Conservation (phyloP, 2,329 filamentous ascomycete species). For the Trichoderma sp. region DNA sequence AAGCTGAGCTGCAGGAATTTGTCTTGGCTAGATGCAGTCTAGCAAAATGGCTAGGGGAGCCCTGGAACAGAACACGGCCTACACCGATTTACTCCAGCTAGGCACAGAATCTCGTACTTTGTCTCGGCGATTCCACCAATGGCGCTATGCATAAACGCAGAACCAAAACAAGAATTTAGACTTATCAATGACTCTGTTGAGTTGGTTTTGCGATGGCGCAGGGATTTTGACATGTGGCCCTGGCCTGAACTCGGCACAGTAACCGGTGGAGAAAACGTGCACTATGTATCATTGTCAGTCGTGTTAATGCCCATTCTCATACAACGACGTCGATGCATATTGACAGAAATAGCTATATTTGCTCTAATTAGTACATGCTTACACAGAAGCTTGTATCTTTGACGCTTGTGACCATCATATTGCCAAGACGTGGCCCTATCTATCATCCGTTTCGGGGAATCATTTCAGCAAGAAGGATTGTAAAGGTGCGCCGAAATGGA, state of each 20-base stretch:
- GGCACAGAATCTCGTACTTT: background rate
- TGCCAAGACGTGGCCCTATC: background rate
- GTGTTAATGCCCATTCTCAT: background rate
- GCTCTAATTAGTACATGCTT: background rate
- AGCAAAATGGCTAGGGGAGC: background rate
- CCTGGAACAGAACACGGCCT: background rate
- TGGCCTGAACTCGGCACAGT: background rate
- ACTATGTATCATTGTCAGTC: background rate
- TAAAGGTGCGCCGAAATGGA: background rate
- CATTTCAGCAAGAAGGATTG: background rate
- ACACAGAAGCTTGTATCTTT: background rate
- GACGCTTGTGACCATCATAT: too few relatives aligned
- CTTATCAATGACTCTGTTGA: background rate
- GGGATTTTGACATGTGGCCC: background rate
- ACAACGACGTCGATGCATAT: background rate
- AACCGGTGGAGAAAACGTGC: background rate
- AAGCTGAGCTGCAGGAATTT: background rate
- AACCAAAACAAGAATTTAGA: background rate
- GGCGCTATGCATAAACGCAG: background rate
- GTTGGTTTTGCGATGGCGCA: background rate
- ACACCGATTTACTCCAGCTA: background rate
- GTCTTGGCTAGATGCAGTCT: background rate
- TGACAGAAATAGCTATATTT: background rate
- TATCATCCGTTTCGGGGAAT: background rate
- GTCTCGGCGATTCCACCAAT: slow-evolving; percentile 9